Evolutionary conservation across 2,329 filamentous ascomycete species (phyloP).

Genomic region (Penicillium sp.): DNA sequence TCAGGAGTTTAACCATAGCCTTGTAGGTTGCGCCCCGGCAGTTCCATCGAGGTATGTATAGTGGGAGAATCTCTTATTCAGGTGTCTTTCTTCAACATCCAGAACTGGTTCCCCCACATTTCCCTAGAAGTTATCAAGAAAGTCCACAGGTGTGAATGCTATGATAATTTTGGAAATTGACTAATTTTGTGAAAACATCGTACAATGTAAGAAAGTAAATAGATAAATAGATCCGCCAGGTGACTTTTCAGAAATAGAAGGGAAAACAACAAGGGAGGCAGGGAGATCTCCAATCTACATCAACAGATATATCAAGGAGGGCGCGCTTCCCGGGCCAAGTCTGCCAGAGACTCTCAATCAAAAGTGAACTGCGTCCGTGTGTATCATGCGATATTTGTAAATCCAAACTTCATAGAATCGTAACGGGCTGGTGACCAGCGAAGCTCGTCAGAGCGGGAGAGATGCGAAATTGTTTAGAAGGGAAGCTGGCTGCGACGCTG

Average conservation of each 20-base stretch:
- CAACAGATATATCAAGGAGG: neutral
- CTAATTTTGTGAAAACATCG: slow-evolving; percentile 3
- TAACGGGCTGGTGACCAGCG: slow-evolving; percentile 4
- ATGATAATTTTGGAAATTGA: neutral
- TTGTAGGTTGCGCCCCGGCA: neutral
- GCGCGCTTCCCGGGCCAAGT: slow-evolving; percentile 8
- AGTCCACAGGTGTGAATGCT: no score
- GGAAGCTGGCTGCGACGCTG: slow-evolving; percentile 38
- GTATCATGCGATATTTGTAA: slow-evolving; percentile 22
- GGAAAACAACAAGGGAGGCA: neutral
- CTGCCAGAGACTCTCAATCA: slow-evolving; percentile 22
- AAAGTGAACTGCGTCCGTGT: slow-evolving; percentile 20
- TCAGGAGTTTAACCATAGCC: neutral
- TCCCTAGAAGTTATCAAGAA: neutral
- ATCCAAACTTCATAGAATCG: slow-evolving; percentile 24
- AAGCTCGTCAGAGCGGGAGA: neutral
- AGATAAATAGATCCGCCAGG: slow-evolving; percentile 1
- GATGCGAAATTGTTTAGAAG: slow-evolving; percentile 22
- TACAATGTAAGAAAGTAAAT: slow-evolving; percentile 3
- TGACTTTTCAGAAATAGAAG: slow-evolving; percentile 1
- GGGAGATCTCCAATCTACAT: neutral
- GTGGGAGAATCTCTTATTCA: neutral
- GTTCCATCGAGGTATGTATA: neutral
- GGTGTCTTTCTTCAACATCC: neutral
- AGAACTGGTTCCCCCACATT: neutral